These are phyloP conservation scores for Halophytophthora batemanensis DNA, from an alignment of 352 stramenopile genomes.

Conservation along the genomic window DNA sequence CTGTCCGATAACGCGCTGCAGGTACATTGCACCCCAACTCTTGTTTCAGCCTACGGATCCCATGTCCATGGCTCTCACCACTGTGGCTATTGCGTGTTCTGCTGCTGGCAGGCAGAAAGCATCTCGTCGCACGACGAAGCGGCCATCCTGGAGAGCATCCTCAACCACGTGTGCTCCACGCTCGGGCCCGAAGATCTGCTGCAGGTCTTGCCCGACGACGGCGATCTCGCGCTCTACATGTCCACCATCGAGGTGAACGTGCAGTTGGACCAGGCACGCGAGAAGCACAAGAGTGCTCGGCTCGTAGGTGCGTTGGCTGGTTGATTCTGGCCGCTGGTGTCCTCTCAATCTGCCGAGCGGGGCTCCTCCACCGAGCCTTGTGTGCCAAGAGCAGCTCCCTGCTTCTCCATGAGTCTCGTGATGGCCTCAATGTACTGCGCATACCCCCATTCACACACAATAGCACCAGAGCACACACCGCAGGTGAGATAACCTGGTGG, in stretches of 20 bases:
- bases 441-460: background rate
- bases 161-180: constrained; percentile 70
- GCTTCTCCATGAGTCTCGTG: constrained; percentile 56
- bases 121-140: constrained; percentile 23
- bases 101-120: constrained; percentile 7
- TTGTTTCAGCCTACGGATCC: no score
- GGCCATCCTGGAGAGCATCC: constrained; percentile 55
- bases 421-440: constrained; percentile 67
- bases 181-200: constrained; percentile 73
- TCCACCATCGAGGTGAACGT: constrained; percentile 67
- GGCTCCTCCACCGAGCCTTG: constrained; percentile 20
- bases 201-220: constrained; percentile 74
- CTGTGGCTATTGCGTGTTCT: background rate
- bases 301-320: constrained; percentile 15
- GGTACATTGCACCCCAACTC: constrained; percentile 20
- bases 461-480: constrained; percentile 5
- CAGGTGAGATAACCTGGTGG: constrained; percentile 6
- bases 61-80: background rate
- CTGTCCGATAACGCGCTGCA: constrained; percentile 33
- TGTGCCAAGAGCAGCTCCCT: constrained; percentile 27
- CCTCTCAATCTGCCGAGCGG: constrained; percentile 16
- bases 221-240: constrained; percentile 72
- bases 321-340: constrained; percentile 2
- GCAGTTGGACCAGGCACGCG: constrained; percentile 37
- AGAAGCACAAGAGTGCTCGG: constrained; percentile 25